These are phyloP conservation scores for Xanthoconium purpureum DNA, from an alignment of 768 basidiomycete genomes.

Conservation along the genomic window DNA sequence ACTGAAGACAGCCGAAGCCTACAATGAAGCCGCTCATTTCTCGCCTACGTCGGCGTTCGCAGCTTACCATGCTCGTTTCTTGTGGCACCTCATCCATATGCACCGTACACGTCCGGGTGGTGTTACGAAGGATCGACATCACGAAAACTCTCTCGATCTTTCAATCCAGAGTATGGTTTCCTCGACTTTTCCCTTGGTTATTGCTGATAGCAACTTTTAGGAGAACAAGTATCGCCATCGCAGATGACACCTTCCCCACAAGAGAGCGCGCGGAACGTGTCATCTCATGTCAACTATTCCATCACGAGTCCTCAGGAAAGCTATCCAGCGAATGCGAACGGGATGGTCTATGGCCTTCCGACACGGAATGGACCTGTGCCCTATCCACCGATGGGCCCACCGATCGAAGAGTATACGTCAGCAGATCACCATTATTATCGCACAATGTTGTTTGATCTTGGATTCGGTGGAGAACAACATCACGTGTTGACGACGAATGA, in stretches of 20 bases:
- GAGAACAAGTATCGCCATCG: conserved; percentile 17
- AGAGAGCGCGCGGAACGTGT: conserved; percentile 8
- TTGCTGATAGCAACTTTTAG: conserved; percentile 17
- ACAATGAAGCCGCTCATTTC: conserved; percentile 64
- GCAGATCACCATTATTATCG: conserved; percentile 71
- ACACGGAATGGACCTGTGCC: conserved; percentile 14
- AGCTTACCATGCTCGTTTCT: conserved; percentile 77
- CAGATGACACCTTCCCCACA: conserved; percentile 27
- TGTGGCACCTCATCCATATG: conserved; percentile 65
- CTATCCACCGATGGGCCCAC: conserved; percentile 34
- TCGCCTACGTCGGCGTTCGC: conserved; percentile 62
- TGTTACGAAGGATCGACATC: conserved; percentile 38
- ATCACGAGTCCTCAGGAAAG: conserved; percentile 18
- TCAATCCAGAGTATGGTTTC: conserved; percentile 47
- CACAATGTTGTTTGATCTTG: conserved; percentile 72
- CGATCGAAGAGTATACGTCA: conserved; percentile 29
- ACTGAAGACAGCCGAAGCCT: conserved; percentile 70
- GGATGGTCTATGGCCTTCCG: conserved; percentile 12
- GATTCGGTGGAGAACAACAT: conserved; percentile 49
- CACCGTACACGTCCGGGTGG: conserved; percentile 47
- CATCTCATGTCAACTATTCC: conserved; percentile 16
- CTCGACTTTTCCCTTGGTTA: not conserved
- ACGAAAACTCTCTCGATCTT: conserved; percentile 51
- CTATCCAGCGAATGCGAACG: conserved; percentile 14
- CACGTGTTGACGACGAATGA: conserved; percentile 21